Evolutionary conservation across 768 basidiomycete genomes (phyloP).

Genomic region (Myochromella boudieri): DNA sequence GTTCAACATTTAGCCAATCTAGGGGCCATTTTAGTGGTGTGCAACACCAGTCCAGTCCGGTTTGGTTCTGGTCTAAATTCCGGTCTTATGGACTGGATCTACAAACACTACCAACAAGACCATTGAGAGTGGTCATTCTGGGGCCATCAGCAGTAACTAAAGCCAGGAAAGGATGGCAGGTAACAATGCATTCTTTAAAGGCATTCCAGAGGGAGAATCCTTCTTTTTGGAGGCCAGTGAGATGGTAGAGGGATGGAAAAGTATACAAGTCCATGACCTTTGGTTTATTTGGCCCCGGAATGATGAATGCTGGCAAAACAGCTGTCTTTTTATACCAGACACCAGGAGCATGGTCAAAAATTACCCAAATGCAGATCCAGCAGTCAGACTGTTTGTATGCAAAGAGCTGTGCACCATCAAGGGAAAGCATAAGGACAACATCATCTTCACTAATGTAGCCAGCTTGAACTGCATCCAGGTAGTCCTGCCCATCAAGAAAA

Average conservation of each 20-base stretch:
- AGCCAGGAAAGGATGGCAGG: too few relatives aligned
- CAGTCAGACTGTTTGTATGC: conserved; percentile 29
- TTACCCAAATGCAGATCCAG: conserved; percentile 33
- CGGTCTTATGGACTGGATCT: too few relatives aligned
- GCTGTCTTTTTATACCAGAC: conserved; percentile 22
- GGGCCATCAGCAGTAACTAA: too few relatives aligned
- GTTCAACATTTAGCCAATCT: too few relatives aligned
- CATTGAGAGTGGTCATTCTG: too few relatives aligned
- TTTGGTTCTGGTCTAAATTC: too few relatives aligned
- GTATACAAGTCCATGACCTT: conserved; percentile 4
- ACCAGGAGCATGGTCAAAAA: conserved; percentile 25
- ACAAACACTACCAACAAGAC: too few relatives aligned
- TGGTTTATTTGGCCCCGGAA: conserved; percentile 9
- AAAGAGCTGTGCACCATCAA: conserved; percentile 35
- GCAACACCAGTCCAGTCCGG: too few relatives aligned
- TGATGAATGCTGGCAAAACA: conserved; percentile 6
- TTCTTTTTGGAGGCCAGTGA: not conserved
- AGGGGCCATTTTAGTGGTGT: too few relatives aligned
- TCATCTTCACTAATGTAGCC: conserved; percentile 21
- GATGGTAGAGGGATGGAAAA: conserved; percentile 1
- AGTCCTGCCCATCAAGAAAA: not conserved
- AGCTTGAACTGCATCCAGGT: not conserved
- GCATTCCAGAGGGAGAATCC: too few relatives aligned
- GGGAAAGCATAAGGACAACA: conserved; percentile 24
- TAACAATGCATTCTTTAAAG: too few relatives aligned